Conservation (phyloP, 2,329 filamentous ascomycete species). For the Neonectria coccinea region DNA sequence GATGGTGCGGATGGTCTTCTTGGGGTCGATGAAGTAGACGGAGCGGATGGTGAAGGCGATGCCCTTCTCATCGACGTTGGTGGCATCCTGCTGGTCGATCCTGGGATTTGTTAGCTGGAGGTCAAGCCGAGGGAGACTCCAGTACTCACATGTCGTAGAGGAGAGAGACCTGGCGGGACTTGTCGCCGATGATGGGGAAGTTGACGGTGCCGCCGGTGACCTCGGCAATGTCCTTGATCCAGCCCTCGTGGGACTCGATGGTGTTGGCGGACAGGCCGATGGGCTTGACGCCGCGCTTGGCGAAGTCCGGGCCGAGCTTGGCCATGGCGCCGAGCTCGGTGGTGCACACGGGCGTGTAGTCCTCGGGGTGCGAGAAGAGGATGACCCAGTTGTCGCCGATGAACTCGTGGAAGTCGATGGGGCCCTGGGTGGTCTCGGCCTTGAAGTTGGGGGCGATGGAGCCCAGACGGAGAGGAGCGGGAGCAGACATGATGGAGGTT, state of each 20-base stretch:
- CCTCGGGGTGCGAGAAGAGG: conserved; percentile 87
- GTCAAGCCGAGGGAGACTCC: neutral
- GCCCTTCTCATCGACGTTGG: conserved; percentile 83
- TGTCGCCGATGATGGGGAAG: conserved; percentile 87
- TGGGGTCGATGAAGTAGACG: conserved; percentile 94
- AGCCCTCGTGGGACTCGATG: conserved; percentile 83
- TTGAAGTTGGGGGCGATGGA: conserved; percentile 82
- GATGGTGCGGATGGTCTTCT: conserved; percentile 92
- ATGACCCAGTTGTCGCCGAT: conserved; percentile 83
- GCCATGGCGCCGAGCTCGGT: conserved; percentile 95
- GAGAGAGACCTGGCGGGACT: conserved; percentile 79
- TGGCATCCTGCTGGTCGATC: conserved; percentile 83
- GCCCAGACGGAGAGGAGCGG: conserved; percentile 69
- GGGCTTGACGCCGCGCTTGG: conserved; percentile 88
- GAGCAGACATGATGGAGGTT: conserved; percentile 46
- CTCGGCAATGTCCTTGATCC: conserved; percentile 91
- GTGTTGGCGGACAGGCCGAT: conserved; percentile 92
- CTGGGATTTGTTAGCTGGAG: conserved; percentile 50
- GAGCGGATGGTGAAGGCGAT: conserved; percentile 95
- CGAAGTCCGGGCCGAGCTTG: conserved; percentile 88
- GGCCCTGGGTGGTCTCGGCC: conserved; percentile 81
- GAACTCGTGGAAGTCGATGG: conserved; percentile 86
- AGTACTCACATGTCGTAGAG: conserved; percentile 77
- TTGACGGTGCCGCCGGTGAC: conserved; percentile 75
- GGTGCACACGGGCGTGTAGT: conserved; percentile 96